Evolutionary conservation across 2,329 filamentous ascomycete genomes (phyloP), one percentile per base, ranked within the genome.

Genomic region (Colletotrichum musae): DNA sequence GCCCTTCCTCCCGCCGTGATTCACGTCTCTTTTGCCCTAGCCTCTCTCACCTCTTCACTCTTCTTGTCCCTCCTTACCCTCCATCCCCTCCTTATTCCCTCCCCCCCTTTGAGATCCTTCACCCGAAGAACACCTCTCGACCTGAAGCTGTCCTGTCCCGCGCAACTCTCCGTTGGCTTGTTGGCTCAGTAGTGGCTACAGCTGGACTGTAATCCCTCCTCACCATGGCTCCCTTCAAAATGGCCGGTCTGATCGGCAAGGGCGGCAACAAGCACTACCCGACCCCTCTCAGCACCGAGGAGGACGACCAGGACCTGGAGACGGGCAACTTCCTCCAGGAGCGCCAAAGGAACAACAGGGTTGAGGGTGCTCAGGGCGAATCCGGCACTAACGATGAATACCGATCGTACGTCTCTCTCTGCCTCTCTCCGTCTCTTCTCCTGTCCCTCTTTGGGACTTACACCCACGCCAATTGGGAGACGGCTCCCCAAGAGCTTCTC

Each of bases 291-390:
- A 68, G 24, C 68, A 68, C 58, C 43, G 68, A 70, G 58, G 68
- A 70, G 56, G 68, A 70, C 26, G 63, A 70, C 45, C 68, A 70
- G 60, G 68, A 70, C 48, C 68, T 70, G 24, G 68, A 70, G 64
- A 70, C 68, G 36, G 68, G 68, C 64, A 70, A 70, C 64, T 70
- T 70, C 64, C 59, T 70, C 58, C 68, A 70, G 58, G 68, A 70
- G 58, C 68, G 68, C 39, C 56, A 67, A 52, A 68, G 68, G 48
- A 68, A 68, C 68, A 70, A 70, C 68, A 51, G 68, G 28, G 64
- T 70, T 54, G 64, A 64, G 36, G 68, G 58, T 58, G 64, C 48
- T 69, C 50, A 64, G 58, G 66, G 66, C 13, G 66, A 69, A 61
- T 43, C 13, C 21, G 64, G 63, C 18, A 50, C 68, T 43, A 68